phyloP scores from a whole-genome alignment of 176 grass and related monocot species.

The Ananas comosus region DNA sequence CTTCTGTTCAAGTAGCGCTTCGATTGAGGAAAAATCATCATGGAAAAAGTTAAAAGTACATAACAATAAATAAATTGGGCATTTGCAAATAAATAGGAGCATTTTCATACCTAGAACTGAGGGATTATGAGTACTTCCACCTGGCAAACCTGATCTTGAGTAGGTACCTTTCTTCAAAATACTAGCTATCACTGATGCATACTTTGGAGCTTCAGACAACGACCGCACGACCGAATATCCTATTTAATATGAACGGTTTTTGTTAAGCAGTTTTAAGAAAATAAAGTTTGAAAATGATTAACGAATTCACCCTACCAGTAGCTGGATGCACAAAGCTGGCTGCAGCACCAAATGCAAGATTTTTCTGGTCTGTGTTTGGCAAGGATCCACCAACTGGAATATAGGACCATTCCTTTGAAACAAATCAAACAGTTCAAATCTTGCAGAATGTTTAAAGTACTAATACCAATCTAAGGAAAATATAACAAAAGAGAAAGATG shows the following conservation, averaged over 20 bases:
- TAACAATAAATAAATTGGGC: too few relatives aligned
- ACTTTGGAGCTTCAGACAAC: conserved; percentile 87
- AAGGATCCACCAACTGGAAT: conserved; percentile 98
- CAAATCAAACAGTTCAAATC: conserved; percentile 5
- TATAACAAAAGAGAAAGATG: not conserved
- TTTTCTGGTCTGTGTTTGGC: conserved; percentile 93
- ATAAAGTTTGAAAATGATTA: not conserved
- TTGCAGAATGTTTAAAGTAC: not conserved
- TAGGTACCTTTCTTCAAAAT: conserved; percentile 51
- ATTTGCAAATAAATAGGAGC: not conserved
- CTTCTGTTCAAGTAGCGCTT: too few relatives aligned
- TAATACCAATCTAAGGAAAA: not conserved
- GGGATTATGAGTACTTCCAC: conserved; percentile 43
- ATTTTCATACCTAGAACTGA: conserved; percentile 69
- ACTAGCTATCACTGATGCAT: conserved; percentile 75
- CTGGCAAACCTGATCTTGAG: conserved; percentile 37
- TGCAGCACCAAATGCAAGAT: conserved; percentile 97
- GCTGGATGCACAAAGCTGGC: conserved; percentile 99
- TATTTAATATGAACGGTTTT: conserved; percentile 31
- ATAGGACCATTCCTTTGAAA: conserved; percentile 56
- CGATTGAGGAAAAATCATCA: too few relatives aligned
- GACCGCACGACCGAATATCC: conserved; percentile 99
- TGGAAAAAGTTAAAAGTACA: too few relatives aligned
- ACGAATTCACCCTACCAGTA: conserved; percentile 44
- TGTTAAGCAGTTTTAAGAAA: not conserved